Conservation (phyloP, 148 eudicot genomes). For the Cornus controversa region DNA sequence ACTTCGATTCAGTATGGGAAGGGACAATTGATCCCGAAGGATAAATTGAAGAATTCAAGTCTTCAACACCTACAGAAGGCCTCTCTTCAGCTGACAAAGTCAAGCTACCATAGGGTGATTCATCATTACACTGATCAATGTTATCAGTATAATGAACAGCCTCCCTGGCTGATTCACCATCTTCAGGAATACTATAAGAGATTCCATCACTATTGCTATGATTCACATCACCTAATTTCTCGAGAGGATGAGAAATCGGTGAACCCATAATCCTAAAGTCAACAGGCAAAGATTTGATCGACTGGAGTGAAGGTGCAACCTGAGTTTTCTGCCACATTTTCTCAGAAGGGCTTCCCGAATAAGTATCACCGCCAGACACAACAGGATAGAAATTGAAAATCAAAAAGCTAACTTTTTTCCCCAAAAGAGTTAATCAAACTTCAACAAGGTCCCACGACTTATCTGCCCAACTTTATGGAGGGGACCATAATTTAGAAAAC, state of each 20-base stretch:
- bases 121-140: constrained; percentile 47
- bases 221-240: constrained; percentile 20
- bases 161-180: constrained; percentile 24
- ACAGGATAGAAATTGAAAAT: constrained; percentile 25
- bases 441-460: constrained; percentile 44
- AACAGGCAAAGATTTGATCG: constrained; percentile 78
- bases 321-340: constrained; percentile 38
- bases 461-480: constrained; percentile 43
- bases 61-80: constrained; percentile 27
- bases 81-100: constrained; percentile 21
- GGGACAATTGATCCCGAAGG: constrained; percentile 41
- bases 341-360: constrained; percentile 29
- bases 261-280: constrained; percentile 52
- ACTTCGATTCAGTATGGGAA: constrained; percentile 56
- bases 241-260: too few species aligned
- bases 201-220: background rate
- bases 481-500: constrained; percentile 31
- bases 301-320: constrained; percentile 44
- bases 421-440: constrained; percentile 34
- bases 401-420: constrained; percentile 53
- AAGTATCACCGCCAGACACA: constrained; percentile 46
- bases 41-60: constrained; percentile 34
- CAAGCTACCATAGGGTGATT: constrained; percentile 57
- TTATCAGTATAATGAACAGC: constrained; percentile 18
- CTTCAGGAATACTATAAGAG: constrained; percentile 15